Base-by-base conservation (phyloP, 352 stramenopile species). In the Globisporangium nagaii region DNA sequence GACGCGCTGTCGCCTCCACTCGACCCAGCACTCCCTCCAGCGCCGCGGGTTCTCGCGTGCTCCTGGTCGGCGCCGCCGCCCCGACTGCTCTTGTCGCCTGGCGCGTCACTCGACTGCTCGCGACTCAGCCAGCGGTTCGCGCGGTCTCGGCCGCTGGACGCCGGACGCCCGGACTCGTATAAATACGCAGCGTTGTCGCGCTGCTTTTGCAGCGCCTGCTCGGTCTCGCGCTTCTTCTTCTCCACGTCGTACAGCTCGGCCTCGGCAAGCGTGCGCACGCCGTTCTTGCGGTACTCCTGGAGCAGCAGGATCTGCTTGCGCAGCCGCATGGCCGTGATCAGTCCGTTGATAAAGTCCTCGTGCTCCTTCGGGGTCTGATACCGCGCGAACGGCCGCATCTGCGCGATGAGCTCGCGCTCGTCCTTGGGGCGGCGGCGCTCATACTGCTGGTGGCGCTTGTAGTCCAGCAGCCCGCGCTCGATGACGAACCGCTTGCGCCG, bases 301-400 rank as follows among this genome's bases (percentile, higher is more conserved):
- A 99, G 69, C 63, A 97, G 68, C 62, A 95, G 66, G 65, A 99
- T 98, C 77, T 98, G 91, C 65, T 98, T 98, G 30, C 95, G 88
- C 19, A 99, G 71, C 19, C 82, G 71, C 75, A 98, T 97, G 31
- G 81, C 79, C 22, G 76, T 65, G 30, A 98, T 84, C 22, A 98
- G 77, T 13, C 96, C 92, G 12, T 87, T 69, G 17, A 98, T 76
- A 60, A 98, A 97, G 22, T 88, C 73, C 24, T 98, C 86, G 62
- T 98, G 94, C 56, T 98, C 94, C 46, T 96, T 68, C 0, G 82
- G 81, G 9, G 82, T 90, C 54, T 98, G 93, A 67, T 98, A 98
- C 2, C 96, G 88, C 41, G 95, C 94, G 74, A 98, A 98, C 12
- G 97, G 77, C 48, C 95, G 83, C 73, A 98, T 88, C 36, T 97